Evolutionary conservation across 345 rosid species (phyloP).

Genomic region (Citrus unshiu): DNA sequence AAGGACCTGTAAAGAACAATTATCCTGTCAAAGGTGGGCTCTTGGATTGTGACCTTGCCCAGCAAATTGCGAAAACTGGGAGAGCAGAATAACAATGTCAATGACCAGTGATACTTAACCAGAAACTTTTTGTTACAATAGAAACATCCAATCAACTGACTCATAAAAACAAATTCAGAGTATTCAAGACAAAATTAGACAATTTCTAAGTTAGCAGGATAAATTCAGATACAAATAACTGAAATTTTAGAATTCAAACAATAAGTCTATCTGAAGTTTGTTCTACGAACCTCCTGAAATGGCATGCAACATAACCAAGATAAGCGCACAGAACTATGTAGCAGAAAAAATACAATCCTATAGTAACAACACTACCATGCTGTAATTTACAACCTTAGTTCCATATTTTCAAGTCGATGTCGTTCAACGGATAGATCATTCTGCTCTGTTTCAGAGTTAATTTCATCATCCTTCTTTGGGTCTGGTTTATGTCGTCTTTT

Average conservation of each 20-base stretch:
- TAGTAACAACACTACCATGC: conserved; percentile 1
- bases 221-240: background rate
- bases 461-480: conserved; percentile 71
- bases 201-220: background rate
- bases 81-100: conserved; percentile 19
- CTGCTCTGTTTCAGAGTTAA: conserved; percentile 39
- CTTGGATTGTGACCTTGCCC: conserved; percentile 78
- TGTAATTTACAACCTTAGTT: conserved; percentile 48
- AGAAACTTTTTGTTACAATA: background rate
- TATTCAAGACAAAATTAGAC: background rate
- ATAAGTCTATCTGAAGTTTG: background rate
- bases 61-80: conserved; percentile 58
- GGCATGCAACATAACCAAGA: background rate
- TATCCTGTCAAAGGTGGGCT: conserved; percentile 93
- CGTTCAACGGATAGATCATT: conserved; percentile 68
- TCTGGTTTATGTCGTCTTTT: conserved; percentile 40
- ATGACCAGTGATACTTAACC: background rate
- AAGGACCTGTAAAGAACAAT: conserved; percentile 86
- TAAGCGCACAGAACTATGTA: background rate
- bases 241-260: background rate
- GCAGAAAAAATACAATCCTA: background rate
- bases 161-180: background rate
- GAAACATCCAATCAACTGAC: background rate
- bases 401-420: conserved; percentile 79
- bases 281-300: background rate